Evolutionary conservation across 2,329 filamentous ascomycete species (phyloP), one percentile per base, ranked within the genome.

Genomic region (Venturiaceae sp.): DNA sequence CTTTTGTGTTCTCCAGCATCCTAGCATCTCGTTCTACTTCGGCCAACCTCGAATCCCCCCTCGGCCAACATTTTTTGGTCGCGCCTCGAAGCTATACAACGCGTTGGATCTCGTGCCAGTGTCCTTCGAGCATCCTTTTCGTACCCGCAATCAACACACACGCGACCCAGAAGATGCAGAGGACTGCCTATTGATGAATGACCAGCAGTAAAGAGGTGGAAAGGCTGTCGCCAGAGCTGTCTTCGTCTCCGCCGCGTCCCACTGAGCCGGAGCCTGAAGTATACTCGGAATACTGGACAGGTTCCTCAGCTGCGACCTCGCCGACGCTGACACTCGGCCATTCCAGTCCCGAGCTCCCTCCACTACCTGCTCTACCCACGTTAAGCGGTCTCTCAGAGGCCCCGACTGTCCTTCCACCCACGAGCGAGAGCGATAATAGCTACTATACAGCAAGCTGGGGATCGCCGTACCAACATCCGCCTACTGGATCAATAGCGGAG

Each of bases 371-470:
- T 30, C 66, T 70, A 19, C 67, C 70, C 14, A 62, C 63, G 21
- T 65, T 72, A 37, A 68, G 66, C 55, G 66, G 65, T 59, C 44
- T 64, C 50, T 68, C 68, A 53, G 66, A 66, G 41, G 71, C 69
- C 7, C 71, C 71, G 11, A 69, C 69, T 41, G 71, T 67, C 6
- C 59, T 66, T 66, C 26, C 65, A 66, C 34, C 66, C 69, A 64
- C 67, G 67, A 26, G 64, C 65, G 63, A 73, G 74, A 47, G 77
- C 78, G 78, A 76, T 60, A 77, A 74, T 62, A 70, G 77, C 52
- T 83, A 81, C 68, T 83, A 83, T 67, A 94, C 90, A 52, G 87
- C 90, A 53, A 92, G 87, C 70, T 96, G 92, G 91, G 92, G 92
- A 59, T 96, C 91, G 57, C 92, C 92, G 23, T 96, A 96, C 74